Base-by-base conservation (phyloP, 768 basidiomycete genomes). In the Amanita muscaria region DNA sequence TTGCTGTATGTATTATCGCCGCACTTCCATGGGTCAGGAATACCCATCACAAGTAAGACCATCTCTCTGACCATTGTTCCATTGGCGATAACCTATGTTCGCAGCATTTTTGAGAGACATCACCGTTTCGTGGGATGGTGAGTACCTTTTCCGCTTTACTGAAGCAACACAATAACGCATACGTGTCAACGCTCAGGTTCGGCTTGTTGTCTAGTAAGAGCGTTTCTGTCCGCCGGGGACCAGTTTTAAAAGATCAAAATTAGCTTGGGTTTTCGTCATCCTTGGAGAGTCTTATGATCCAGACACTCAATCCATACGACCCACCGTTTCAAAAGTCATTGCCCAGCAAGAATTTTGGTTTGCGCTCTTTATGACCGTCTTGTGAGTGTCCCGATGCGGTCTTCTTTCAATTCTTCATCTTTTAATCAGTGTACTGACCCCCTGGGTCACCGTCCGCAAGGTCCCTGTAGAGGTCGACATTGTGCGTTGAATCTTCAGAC, bases 111-210 rank as follows among this genome's bases (percentile, higher is more conserved):
- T 51, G 87, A 89, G 60, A 72, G 83, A 33, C 80, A 85, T 51
- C 87, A 89, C 63, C 78, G 87, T 8, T 85, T 88, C 60, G 72
- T 84, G 55, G 87, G 87, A 44, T 89, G 87, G 85, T 74, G 63
- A 32, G 69, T 65, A 63, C 16, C 16, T 23, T 39, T 31, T 36
- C 21, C 32, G 5, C 40, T 44, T 40, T 22, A 32, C 16, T 14
- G 16, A 22, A 12, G 45, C 7, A 34, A 19, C 34, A 34, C 21
- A 12, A 37, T 39, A 21, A 31, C 42, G 18, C 51, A 40, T 23
- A 50, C 50, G 23, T 49, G 19, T 9, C 27, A 24, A 25, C 43
- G 6, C 46, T 23, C 31, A 73, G 70, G 74, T 50, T 73, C 41
- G 73, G 70, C 15, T 50, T 82, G 31, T 46, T 76, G 23, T 72